phyloP scores from a whole-genome alignment of 169 alveolate species.

The Sarcocystis neurona region DNA sequence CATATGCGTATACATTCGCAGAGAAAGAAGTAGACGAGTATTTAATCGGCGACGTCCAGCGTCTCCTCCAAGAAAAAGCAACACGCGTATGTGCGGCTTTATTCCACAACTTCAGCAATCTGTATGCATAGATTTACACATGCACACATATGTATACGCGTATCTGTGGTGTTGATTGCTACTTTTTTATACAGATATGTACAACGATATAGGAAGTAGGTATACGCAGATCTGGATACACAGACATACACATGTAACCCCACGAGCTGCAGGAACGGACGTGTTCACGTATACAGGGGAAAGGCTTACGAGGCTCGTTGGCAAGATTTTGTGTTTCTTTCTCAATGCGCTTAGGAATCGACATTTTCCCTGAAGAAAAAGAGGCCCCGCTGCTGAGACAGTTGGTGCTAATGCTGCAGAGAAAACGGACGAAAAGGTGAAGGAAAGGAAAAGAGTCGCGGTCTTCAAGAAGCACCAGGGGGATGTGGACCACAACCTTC shows the following conservation, averaged over 20 bases:
- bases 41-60: too few relatives aligned
- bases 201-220: not conserved
- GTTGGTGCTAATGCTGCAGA: not conserved
- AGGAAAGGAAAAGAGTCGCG: not conserved
- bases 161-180: too few relatives aligned
- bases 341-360: constrained; percentile 69
- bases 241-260: not conserved
- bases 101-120: too few relatives aligned
- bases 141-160: not conserved
- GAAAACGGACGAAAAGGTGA: not conserved
- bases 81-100: too few relatives aligned
- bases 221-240: not conserved
- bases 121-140: constrained; percentile 39
- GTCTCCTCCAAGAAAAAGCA: too few relatives aligned
- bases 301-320: constrained; percentile 70
- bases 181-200: not conserved
- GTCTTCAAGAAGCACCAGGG: not conserved
- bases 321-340: constrained; percentile 73
- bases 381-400: not conserved
- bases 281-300: too few relatives aligned
- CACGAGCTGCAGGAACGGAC: constrained; percentile 22
- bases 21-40: too few relatives aligned
- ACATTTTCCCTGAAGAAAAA: constrained; percentile 31
- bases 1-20: not conserved
- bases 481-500: too few relatives aligned